phyloP scores from a whole-genome alignment of 331 rosid genomes.

The Rhamnella rubrinervis region DNA sequence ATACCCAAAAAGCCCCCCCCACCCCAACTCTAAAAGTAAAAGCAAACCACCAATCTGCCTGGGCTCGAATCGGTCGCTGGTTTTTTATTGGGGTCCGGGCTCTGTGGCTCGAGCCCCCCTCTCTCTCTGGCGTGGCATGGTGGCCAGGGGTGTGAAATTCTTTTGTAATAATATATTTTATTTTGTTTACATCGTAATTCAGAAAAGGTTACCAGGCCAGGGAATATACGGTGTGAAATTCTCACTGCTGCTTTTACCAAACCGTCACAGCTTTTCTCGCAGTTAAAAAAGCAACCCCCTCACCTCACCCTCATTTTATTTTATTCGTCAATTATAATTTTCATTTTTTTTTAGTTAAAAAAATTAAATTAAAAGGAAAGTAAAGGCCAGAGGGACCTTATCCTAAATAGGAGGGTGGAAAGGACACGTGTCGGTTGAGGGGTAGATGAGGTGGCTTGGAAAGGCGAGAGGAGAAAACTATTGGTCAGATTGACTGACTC shows the following conservation, averaged over 20 bases:
- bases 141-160: no score
- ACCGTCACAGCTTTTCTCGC: conserved; percentile 65
- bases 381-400: conserved; percentile 53
- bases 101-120: no score
- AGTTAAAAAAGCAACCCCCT: conserved; percentile 11
- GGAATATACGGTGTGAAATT: conserved; percentile 51
- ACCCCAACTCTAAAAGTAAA: background rate
- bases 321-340: background rate
- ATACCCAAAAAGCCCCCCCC: conserved; percentile 3
- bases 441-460: conserved; percentile 23
- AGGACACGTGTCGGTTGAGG: conserved; percentile 64
- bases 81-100: no score
- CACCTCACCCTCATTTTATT: background rate
- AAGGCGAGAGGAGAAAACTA: conserved; percentile 10
- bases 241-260: conserved; percentile 48
- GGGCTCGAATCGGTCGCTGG: no score
- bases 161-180: background rate
- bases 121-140: no score
- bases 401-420: conserved; percentile 26
- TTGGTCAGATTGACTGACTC: background rate
- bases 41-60: background rate
- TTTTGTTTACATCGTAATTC: conserved; percentile 43
- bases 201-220: conserved; percentile 35
- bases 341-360: no score
- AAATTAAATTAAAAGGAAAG: background rate